Base-by-base conservation (phyloP, 2,329 filamentous ascomycete genomes). In the Xylariaceae sp. region DNA sequence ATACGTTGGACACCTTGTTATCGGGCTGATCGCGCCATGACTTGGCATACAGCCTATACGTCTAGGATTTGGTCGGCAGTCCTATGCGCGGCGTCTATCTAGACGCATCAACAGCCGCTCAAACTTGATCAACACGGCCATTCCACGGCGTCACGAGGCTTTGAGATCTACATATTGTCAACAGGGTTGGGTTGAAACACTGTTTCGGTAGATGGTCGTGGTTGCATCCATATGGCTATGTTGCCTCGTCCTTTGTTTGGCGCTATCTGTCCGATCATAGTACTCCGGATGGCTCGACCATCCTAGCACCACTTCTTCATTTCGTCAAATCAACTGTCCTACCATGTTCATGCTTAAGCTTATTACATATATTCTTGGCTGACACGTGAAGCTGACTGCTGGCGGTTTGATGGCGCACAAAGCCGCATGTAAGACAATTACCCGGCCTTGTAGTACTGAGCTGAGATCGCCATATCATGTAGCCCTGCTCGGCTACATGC, bases 21-120 rank as follows among this genome's bases (percentile, higher is more conserved):
- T 48, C 24, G 21, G 45, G 37, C 31, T 50, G 37, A 7, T 53
- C 37, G 53, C 50, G 39, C 51, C 52, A 64, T 51, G 43, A 56
- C 54, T 61, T 40, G 52, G 41, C 58, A 65, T 66, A 68, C 67
- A 67, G 65, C 56, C 66, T 68, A 67, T 69, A 65, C 66, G 53
- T 60, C 31, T 60, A 43, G 19, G 39, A 43, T 33, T 26, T 48
- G 26, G 37, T 57, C 55, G 55, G 56, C 49, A 58, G 52, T 62
- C 37, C 21, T 56, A 59, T 58, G 63, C 64, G 55, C 65, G 61
- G 61, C 63, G 64, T 51, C 62, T 67, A 68, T 63, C 60, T 53
- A 67, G 55, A 44, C 56, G 59, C 56, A 51, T 48, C 58, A 45
- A 61, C 52, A 50, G 55, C 58, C 53, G 47, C 60, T 41, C 14